Base-by-base conservation (phyloP, 352 stramenopile genomes). In the Pythium phragmitis region DNA sequence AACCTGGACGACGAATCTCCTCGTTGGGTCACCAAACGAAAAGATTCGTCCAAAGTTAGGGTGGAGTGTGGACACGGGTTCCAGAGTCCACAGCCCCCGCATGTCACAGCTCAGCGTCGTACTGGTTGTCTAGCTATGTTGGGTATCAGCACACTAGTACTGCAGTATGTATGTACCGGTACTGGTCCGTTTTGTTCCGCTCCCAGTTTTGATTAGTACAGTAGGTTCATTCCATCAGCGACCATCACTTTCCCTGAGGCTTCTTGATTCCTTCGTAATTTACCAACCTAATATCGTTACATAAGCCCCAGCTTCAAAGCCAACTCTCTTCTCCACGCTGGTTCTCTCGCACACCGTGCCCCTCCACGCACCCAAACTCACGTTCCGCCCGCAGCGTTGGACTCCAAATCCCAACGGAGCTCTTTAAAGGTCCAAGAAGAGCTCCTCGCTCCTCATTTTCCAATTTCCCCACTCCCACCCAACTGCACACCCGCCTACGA, bases 41-140 rank as follows among this genome's bases (percentile, higher is more conserved):
- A 4, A 28, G 26, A 28, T 28, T 28, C 26, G 26, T n/a, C n/a
- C n/a, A n/a, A n/a, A n/a, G n/a, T n/a, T n/a, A n/a, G n/a, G n/a
- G n/a, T n/a, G n/a, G 26, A 28, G 26, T 28, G 26, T 28, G 26
- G 26, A 28, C 26, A 28, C 26, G n/a, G n/a, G n/a, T n/a, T n/a
- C n/a, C n/a, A n/a, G n/a, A n/a, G n/a, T n/a, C n/a, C n/a, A n/a
- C n/a, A n/a, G n/a, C n/a, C n/a, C n/a, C n/a, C n/a, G n/a, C n/a
- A 66, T 66, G 59, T 66, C 59, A 52, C 59, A 66, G 39, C 46
- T 45, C n/a, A 2, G 1, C 3, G 43, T 17, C 7, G 59, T 66
- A 46, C 59, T 66, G 59, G 59, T 59, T 30, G 50, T 14, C 7
- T 39, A 66, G 59, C 55, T 45, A 55, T 48, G 17, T 26, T 66